A percentile compares a stretch with the other conserved stretches of the same genome.
These are phyloP conservation scores for Aureobasidium sp. DNA, from an alignment of 2,329 filamentous ascomycete species.

Conservation along the genomic window DNA sequence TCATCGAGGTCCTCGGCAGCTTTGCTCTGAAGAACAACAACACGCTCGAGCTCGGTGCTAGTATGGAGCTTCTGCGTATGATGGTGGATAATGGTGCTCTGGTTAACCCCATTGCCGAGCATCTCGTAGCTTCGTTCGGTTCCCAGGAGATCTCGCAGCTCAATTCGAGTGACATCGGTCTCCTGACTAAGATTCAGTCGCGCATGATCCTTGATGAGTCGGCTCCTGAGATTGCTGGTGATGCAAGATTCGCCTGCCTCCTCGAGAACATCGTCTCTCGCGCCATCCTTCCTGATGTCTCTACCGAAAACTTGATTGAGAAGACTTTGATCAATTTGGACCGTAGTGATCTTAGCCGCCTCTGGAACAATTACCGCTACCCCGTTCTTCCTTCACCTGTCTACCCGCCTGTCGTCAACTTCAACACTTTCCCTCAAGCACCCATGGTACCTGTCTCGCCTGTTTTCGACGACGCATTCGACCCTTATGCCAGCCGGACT, in stretches of 20 bases:
- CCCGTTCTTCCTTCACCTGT: slow-evolving; percentile 42
- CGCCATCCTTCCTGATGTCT: slow-evolving; percentile 47
- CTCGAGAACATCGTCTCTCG: slow-evolving; percentile 51
- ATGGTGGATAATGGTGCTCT: slow-evolving; percentile 61
- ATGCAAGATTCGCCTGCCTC: slow-evolving; percentile 55
- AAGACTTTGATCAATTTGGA: slow-evolving; percentile 51
- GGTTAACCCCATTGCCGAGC: slow-evolving; percentile 52
- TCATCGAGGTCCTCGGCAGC: slow-evolving; percentile 60
- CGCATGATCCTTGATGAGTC: slow-evolving; percentile 42
- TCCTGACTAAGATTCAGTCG: slow-evolving; percentile 55
- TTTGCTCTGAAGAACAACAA: slow-evolving; percentile 49
- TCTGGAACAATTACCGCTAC: slow-evolving; percentile 55
- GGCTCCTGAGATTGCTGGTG: slow-evolving; percentile 50
- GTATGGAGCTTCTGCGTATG: slow-evolving; percentile 54
- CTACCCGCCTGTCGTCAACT: slow-evolving; percentile 40
- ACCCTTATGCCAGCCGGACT: slow-evolving; percentile 83
- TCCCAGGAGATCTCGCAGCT: slow-evolving; percentile 54
- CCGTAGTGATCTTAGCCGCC: slow-evolving; percentile 40
- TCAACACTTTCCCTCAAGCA: slow-evolving; percentile 40
- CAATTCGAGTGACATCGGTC: slow-evolving; percentile 46
- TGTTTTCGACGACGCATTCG: slow-evolving; percentile 72
- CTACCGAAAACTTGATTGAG: slow-evolving; percentile 52
- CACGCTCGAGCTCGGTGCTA: slow-evolving; percentile 47
- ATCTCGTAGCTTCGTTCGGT: slow-evolving; percentile 54
- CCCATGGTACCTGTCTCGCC: slow-evolving; percentile 45